Base-by-base conservation (phyloP, 1,284 basidiomycete species). In the Inonotus obliquus region DNA sequence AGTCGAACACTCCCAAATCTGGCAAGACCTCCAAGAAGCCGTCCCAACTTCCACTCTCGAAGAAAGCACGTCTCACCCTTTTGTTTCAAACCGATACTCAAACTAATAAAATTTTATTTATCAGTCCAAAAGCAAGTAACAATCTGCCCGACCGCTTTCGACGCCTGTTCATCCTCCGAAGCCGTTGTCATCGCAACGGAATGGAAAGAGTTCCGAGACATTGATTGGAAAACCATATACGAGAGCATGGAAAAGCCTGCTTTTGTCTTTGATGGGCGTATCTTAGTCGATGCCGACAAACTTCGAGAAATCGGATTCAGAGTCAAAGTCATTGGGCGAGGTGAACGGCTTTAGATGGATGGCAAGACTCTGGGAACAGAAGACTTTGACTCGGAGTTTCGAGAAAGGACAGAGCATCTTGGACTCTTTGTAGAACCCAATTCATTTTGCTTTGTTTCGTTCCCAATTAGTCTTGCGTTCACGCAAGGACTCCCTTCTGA, bases 121-220 rank as follows among this genome's bases (percentile, higher is more conserved):
- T 5, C 68, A 91, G 92, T 95, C 78, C 86, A 96, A 78, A 89
- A 93, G 75, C 88, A 93, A 71, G 89, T 98, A 57, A 90, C 80
- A 19, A 88, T 99, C 73, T 85, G 77, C 66, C 70, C 76, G 47
- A 87, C 86, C 10, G 94, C 94, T 2, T 76, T 92, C 63, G 93
- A 95, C 67, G 96, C 96, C 4, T 96, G 93, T 79, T 83, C 84
- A 72, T 81, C 88, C 65, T 90, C 94, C 58, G 96, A 98, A 75
- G 96, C 94, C 1, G 86, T 98, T 66, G 92, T 98, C 57, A 86
- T 98, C 71, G 90, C 89, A 14, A 96, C 94, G 9, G 94, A 96
- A 76, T 96, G 94, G 95, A 92, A 91, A 75, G 94, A 98, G 77
- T 99, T 99, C 82, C 83, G 84, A 70, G 82, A 87, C 47, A 90